Percentiles rank a stretch among this genome's conserved stretches.
Conservation (phyloP, 306 rosid genomes). For the Pterocarpus santalinus region DNA sequence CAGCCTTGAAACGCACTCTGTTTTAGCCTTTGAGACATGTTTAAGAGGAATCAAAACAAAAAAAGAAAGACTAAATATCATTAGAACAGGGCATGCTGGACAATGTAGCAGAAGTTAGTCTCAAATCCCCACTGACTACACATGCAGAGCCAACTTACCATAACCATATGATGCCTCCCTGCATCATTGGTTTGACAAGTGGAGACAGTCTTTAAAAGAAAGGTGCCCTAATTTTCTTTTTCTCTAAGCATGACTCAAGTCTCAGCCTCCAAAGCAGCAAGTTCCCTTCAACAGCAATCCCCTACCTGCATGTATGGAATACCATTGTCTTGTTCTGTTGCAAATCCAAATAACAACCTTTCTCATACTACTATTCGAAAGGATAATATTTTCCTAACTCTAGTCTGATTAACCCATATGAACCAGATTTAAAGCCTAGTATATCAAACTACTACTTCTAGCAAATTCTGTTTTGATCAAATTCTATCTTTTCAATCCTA, state of each 20-base stretch:
- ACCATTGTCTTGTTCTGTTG: constrained; percentile 4
- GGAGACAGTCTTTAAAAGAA: constrained; percentile 3
- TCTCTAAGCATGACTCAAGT: constrained; percentile 13
- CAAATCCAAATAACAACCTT: constrained; percentile 7
- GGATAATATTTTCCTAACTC: neutral
- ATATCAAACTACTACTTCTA: constrained; percentile 5
- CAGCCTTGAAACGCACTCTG: too few relatives aligned
- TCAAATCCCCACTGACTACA: too few relatives aligned
- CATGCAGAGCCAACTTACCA: too few relatives aligned
- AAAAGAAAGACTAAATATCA: too few relatives aligned
- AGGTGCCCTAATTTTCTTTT: neutral
- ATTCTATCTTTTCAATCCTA: neutral
- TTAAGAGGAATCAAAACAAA: too few relatives aligned
- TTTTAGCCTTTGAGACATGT: too few relatives aligned
- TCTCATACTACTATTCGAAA: neutral
- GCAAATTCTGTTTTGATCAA: constrained; percentile 2
- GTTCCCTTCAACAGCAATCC: constrained; percentile 16
- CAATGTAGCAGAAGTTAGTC: too few relatives aligned
- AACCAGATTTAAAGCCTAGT: neutral
- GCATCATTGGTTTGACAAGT: neutral
- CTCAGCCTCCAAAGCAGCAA: constrained; percentile 3
- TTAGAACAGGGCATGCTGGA: too few relatives aligned
- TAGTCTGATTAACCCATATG: neutral
- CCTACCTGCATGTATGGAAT: neutral
- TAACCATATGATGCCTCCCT: too few relatives aligned